These are phyloP conservation scores for Coemansia sp. DNA, from an alignment of 192 early-diverging fungal genomes.

Conservation along the genomic window DNA sequence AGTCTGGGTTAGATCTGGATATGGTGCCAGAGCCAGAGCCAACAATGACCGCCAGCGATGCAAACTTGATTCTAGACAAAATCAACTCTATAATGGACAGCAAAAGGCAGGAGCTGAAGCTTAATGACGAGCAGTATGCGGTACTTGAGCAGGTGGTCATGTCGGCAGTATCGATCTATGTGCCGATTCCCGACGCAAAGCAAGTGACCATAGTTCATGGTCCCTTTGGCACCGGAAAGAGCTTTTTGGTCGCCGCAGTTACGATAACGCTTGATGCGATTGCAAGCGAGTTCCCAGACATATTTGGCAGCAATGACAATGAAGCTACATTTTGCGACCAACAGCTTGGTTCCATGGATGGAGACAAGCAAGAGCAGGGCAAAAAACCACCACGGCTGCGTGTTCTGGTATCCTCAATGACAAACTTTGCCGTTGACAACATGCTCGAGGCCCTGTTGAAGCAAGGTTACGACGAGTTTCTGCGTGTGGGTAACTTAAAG, in stretches of 20 bases:
- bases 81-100: constrained; percentile 9
- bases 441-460: constrained; percentile 64
- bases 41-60: no score
- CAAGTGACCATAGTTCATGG: constrained; percentile 50
- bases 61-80: no score
- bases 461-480: constrained; percentile 65
- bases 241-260: constrained; percentile 65
- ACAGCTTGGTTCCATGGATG: constrained; percentile 11
- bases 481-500: constrained; percentile 71
- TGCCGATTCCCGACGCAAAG: constrained; percentile 16
- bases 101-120: constrained; percentile 9
- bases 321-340: constrained; percentile 3
- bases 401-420: constrained; percentile 69
- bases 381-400: constrained; percentile 46
- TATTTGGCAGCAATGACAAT: constrained; percentile 20
- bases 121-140: constrained; percentile 38
- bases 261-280: constrained; percentile 62
- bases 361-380: constrained; percentile 18
- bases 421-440: constrained; percentile 78
- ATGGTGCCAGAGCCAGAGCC: constrained; percentile 6
- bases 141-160: constrained; percentile 28
- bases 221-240: constrained; percentile 76
- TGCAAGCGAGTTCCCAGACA: constrained; percentile 41
- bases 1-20: background rate
- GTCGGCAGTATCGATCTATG: constrained; percentile 39